A percentile compares a stretch with the other conserved stretches of the same genome.
These are phyloP conservation scores for Eragrostis nindensis DNA, from an alignment of 176 grass and related monocot genomes.

Conservation along the genomic window DNA sequence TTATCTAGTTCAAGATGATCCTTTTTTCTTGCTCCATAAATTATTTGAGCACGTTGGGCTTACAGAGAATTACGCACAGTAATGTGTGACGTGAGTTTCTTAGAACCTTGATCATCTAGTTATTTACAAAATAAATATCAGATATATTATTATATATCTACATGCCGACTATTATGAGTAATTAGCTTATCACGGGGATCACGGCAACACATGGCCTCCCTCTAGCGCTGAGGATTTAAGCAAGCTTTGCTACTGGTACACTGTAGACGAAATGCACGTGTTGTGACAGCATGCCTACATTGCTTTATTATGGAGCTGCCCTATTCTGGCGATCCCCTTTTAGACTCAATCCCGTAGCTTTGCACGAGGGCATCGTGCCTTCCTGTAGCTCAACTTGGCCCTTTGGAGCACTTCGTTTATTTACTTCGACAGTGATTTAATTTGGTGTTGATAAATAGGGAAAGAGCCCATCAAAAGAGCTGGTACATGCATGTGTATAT, in stretches of 20 bases:
- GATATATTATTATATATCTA: background rate
- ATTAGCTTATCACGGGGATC: conserved; percentile 27
- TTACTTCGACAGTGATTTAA: conserved; percentile 13
- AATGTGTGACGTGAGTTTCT: too few species aligned
- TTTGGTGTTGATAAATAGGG: background rate
- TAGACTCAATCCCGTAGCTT: background rate
- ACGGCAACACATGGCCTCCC: background rate
- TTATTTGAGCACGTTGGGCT: background rate
- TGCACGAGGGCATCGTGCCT: conserved; percentile 50
- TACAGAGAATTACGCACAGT: too few species aligned
- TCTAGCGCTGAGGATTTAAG: background rate
- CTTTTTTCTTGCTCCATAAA: background rate
- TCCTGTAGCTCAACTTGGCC: background rate
- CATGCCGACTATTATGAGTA: background rate
- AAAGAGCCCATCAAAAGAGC: background rate
- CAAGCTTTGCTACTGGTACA: background rate
- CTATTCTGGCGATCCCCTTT: background rate
- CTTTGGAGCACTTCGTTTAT: conserved; percentile 38
- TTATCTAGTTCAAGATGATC: too few species aligned
- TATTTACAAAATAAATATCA: too few species aligned
- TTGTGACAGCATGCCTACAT: conserved; percentile 6
- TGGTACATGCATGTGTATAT: background rate
- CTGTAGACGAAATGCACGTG: conserved; percentile 4
- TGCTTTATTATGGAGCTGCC: conserved; percentile 22
- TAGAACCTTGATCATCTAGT: too few species aligned